Conservation (phyloP, 2,329 filamentous ascomycete species). For the Zopfia rhizophila region DNA sequence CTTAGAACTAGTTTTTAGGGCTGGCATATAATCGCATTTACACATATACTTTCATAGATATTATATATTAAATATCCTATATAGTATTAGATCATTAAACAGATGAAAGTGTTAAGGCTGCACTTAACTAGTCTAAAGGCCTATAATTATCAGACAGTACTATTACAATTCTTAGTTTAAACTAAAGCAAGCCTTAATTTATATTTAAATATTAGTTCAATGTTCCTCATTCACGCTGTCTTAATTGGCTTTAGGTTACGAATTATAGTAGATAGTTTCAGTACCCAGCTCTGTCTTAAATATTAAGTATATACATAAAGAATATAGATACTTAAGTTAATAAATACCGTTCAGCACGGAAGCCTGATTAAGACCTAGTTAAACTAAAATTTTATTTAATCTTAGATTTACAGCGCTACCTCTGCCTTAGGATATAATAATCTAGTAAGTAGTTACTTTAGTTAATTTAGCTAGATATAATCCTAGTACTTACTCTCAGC, state of each 20-base stretch:
- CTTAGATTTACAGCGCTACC: conserved; percentile 28
- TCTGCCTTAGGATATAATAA: conserved; percentile 26
- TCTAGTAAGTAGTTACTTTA: conserved; percentile 29
- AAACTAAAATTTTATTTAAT: conserved; percentile 23
- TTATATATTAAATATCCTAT: conserved; percentile 9
- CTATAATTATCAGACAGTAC: conserved; percentile 5
- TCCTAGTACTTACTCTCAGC: conserved; percentile 28
- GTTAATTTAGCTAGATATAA: conserved; percentile 10
- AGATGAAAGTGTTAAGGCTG: no score
- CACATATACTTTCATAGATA: no score
- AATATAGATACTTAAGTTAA: no score
- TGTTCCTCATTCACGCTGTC: conserved; percentile 8
- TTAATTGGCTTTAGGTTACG: no score
- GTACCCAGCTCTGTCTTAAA: neutral
- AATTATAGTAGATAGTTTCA: conserved; percentile 6
- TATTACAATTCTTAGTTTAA: conserved; percentile 15
- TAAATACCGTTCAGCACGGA: no score
- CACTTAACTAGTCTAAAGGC: conserved; percentile 23
- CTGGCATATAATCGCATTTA: no score
- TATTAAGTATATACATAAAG: no score
- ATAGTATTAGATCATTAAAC: conserved; percentile 1
- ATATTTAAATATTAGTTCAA: conserved; percentile 21
- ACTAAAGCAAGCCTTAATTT: conserved; percentile 11
- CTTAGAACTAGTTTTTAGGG: no score
- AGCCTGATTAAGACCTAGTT: conserved; percentile 6